These are phyloP conservation scores for Pseudopyrenochaeta lycopersici DNA, from an alignment of 2,329 filamentous ascomycete genomes.

Conservation along the genomic window DNA sequence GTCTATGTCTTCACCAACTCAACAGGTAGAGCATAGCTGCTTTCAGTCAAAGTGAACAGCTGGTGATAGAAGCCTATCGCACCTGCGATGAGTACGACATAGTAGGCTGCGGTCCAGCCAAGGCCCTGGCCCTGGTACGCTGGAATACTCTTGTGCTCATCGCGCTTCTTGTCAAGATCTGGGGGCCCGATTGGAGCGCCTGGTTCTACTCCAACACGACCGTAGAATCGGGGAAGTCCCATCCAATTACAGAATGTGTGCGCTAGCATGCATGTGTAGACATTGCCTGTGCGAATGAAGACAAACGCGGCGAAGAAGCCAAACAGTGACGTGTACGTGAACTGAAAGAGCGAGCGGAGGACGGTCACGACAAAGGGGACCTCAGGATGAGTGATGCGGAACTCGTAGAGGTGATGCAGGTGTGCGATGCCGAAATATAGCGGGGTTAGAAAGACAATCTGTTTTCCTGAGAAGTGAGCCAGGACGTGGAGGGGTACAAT, in stretches of 20 bases:
- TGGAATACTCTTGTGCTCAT: conserved; percentile 48
- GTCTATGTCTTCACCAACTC: conserved; percentile 9
- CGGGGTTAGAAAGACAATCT: conserved; percentile 82
- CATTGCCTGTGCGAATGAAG: conserved; percentile 83
- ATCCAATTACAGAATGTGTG: conserved; percentile 94
- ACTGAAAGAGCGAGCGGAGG: conserved; percentile 80
- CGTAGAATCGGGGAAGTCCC: conserved; percentile 88
- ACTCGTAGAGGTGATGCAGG: conserved; percentile 96
- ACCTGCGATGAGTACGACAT: conserved; percentile 76
- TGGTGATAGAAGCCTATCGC: conserved; percentile 74
- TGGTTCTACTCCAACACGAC: conserved; percentile 68
- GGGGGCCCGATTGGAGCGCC: conserved; percentile 51
- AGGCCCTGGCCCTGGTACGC: conserved; percentile 46
- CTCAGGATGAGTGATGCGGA: conserved; percentile 79
- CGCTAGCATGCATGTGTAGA: conserved; percentile 77
- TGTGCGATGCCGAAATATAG: conserved; percentile 94
- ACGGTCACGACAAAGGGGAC: conserved; percentile 71
- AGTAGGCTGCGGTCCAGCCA: conserved; percentile 81
- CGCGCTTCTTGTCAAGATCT: conserved; percentile 36
- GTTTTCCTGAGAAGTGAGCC: conserved; percentile 59
- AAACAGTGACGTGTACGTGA: conserved; percentile 90
- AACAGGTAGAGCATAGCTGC: conserved; percentile 59
- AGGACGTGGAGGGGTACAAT: conserved; percentile 84
- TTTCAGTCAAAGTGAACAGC: conserved; percentile 77
- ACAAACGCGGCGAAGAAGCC: conserved; percentile 93